Evolutionary conservation across 108 stramenopile species (phyloP).

Genomic region (Tribonema minus): DNA sequence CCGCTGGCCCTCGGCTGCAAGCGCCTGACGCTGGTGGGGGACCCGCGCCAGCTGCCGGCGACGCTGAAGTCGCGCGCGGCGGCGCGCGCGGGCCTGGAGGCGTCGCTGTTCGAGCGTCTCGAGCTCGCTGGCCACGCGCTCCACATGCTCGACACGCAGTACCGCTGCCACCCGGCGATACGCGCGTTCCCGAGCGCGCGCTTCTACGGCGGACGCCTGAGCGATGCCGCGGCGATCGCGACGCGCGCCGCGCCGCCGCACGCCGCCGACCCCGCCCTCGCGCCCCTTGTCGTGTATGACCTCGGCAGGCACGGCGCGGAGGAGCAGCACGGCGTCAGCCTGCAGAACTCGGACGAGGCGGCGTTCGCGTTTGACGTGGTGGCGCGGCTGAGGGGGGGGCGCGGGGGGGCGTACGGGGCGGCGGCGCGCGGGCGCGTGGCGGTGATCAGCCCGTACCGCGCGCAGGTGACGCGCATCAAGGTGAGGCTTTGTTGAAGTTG

Average conservation of each 20-base stretch:
- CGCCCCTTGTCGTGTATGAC: no score
- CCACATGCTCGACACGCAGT: conserved; percentile 88
- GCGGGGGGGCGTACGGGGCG: not conserved
- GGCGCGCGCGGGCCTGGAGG: conserved; percentile 58
- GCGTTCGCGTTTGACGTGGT: no score
- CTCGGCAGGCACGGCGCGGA: not conserved
- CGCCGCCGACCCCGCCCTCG: not conserved
- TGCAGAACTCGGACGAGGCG: conserved; percentile 79
- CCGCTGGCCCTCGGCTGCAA: conserved; percentile 73
- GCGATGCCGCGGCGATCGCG: not conserved
- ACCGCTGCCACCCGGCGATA: conserved; percentile 89
- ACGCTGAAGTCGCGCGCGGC: conserved; percentile 69
- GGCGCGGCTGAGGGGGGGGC: no score
- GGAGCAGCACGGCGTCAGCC: conserved; percentile 67
- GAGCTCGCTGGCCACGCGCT: conserved; percentile 82
- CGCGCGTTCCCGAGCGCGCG: conserved; percentile 65
- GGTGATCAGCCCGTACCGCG: conserved; percentile 97
- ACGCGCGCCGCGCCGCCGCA: not conserved
- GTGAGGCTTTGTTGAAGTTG: no score
- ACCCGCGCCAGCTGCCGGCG: conserved; percentile 92
- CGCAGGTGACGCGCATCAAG: no score
- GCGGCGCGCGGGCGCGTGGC: conserved; percentile 65
- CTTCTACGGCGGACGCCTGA: conserved; percentile 30
- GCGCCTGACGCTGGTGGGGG: conserved; percentile 71
- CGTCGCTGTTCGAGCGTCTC: conserved; percentile 89